Conservation (phyloP, 345 rosid species). For the Hibiscus mutabilis region DNA sequence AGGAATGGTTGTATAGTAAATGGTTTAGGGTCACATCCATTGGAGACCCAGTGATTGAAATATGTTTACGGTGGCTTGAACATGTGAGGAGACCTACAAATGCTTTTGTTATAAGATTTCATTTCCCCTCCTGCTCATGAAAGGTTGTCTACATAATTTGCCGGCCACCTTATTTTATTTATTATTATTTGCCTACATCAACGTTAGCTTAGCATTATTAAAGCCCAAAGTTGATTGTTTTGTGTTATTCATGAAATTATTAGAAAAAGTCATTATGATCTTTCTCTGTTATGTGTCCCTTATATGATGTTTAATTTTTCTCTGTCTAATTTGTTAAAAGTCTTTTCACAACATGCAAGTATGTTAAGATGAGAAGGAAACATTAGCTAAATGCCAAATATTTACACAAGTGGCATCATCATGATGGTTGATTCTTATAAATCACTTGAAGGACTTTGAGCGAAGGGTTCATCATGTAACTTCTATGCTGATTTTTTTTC, state of each 20-base stretch:
- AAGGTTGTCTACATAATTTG: neutral
- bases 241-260: neutral
- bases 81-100: neutral
- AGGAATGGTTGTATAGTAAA: neutral
- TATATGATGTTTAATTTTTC: neutral
- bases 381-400: neutral
- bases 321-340: neutral
- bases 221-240: neutral
- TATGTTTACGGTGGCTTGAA: neutral
- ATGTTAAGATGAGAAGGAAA: neutral
- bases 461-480: neutral
- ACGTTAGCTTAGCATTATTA: neutral
- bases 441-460: neutral
- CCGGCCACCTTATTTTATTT: neutral
- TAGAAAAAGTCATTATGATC: neutral
- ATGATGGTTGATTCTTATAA: neutral
- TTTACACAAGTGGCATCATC: neutral
- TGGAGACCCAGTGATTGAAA: neutral
- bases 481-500: neutral
- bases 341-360: neutral
- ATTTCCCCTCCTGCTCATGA: neutral
- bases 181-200: too few relatives aligned
- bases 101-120: neutral
- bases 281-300: neutral
- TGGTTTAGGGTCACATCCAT: neutral